A percentile compares a stretch with the other conserved stretches of the same genome.
Evolutionary conservation across 1,284 basidiomycete genomes (phyloP).

Genomic region (Pseudozyma sp.): DNA sequence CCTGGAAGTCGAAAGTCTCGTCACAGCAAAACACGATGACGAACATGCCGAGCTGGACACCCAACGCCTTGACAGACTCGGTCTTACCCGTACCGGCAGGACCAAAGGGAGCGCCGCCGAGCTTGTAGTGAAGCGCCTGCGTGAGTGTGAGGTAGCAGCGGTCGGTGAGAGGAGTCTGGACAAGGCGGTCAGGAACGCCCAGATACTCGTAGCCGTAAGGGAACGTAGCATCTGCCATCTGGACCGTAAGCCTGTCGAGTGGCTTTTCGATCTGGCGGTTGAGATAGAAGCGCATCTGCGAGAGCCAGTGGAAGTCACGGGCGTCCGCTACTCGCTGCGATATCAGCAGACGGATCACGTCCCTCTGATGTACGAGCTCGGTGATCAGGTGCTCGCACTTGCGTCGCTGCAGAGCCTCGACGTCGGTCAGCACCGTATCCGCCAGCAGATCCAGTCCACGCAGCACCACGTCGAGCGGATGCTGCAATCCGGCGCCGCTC

Average conservation of each 20-base stretch:
- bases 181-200: slow-evolving; percentile 94
- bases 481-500: slow-evolving; percentile 74
- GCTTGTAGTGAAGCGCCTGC: slow-evolving; percentile 91
- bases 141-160: slow-evolving; percentile 95
- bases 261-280: slow-evolving; percentile 77
- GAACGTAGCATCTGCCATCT: slow-evolving; percentile 91
- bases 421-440: slow-evolving; percentile 91
- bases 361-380: slow-evolving; percentile 96
- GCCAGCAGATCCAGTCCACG: slow-evolving; percentile 92
- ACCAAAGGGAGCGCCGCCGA: slow-evolving; percentile 97
- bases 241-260: slow-evolving; percentile 78
- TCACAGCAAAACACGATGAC: slow-evolving; percentile 99
- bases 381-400: slow-evolving; percentile 99
- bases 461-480: slow-evolving; percentile 79
- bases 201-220: slow-evolving; percentile 99
- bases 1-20: slow-evolving; percentile 99
- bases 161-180: slow-evolving; percentile 98
- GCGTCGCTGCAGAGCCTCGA: slow-evolving; percentile 86
- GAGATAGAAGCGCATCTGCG: slow-evolving; percentile 98
- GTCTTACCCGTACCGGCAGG: slow-evolving; percentile 99
- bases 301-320: slow-evolving; percentile 90
- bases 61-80: slow-evolving; percentile 98
- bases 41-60: slow-evolving; percentile 95
- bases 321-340: slow-evolving; percentile 76
- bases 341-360: slow-evolving; percentile 86